phyloP scores from a whole-genome alignment of 1,284 basidiomycete species.

The Rhodotorula sp. region DNA sequence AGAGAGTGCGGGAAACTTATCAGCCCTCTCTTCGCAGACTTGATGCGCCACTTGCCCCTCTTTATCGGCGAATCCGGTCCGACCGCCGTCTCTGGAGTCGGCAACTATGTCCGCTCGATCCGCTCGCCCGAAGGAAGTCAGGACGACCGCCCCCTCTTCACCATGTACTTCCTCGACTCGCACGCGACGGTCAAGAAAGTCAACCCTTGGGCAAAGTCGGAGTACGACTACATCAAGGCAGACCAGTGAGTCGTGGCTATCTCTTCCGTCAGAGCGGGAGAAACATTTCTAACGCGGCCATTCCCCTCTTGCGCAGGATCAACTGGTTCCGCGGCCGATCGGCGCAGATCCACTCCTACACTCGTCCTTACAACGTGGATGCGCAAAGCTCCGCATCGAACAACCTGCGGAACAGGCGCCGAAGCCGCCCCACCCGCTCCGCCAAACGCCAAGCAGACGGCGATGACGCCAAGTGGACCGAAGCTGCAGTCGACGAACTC shows the following conservation, averaged over 20 bases:
- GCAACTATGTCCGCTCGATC: slow-evolving; percentile 62
- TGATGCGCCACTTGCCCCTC: slow-evolving; percentile 79
- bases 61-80: slow-evolving; percentile 78
- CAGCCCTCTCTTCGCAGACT: slow-evolving; percentile 26
- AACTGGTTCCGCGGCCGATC: slow-evolving; percentile 41
- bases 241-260: slow-evolving; percentile 16
- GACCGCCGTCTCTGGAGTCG: slow-evolving; percentile 74
- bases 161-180: slow-evolving; percentile 90
- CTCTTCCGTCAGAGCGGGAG: neutral
- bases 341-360: slow-evolving; percentile 29
- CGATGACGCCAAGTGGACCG: neutral
- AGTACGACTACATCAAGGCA: slow-evolving; percentile 38
- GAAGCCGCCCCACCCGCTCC: neutral
- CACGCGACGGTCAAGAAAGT: slow-evolving; percentile 52
- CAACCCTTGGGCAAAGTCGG: slow-evolving; percentile 22
- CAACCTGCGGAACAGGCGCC: neutral
- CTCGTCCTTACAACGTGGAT: slow-evolving; percentile 24
- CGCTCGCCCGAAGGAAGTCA: slow-evolving; percentile 16
- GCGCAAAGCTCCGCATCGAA: neutral
- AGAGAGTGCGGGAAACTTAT: neutral
- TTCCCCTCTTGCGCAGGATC: slow-evolving; percentile 14
- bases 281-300: neutral
- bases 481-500: slow-evolving; percentile 11
- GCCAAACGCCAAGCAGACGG: neutral
- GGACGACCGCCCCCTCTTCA: slow-evolving; percentile 66